Percentiles rank a stretch among this genome's conserved stretches.
Evolutionary conservation across 1,284 basidiomycete genomes (phyloP).

Genomic region (Salmacisia buchloeana): DNA sequence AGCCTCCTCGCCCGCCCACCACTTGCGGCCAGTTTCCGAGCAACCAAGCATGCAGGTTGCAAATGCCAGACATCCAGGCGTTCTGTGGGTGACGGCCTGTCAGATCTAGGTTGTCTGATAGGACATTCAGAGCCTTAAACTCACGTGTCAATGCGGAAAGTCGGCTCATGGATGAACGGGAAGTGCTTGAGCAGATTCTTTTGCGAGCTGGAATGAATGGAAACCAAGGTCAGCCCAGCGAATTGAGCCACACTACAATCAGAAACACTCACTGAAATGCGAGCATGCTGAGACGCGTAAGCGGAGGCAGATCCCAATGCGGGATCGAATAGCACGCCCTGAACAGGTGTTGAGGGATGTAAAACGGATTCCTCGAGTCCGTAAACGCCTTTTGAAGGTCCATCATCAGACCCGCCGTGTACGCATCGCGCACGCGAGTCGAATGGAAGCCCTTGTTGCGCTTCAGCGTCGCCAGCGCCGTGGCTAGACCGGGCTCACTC

Average conservation of each 20-base stretch:
- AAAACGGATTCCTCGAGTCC: slow-evolving; percentile 37
- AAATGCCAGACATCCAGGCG: slow-evolving; percentile 36
- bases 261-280: slow-evolving; percentile 22
- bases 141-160: slow-evolving; percentile 34
- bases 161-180: slow-evolving; percentile 39
- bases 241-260: too few relatives aligned
- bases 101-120: background rate
- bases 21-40: slow-evolving; percentile 34
- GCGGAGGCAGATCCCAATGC: slow-evolving; percentile 37
- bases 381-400: slow-evolving; percentile 30
- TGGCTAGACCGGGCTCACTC: background rate
- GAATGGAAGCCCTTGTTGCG: background rate
- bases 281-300: slow-evolving; percentile 33
- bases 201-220: slow-evolving; percentile 24
- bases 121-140: too few relatives aligned
- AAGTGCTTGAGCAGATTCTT: slow-evolving; percentile 43
- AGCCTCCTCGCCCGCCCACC: slow-evolving; percentile 43
- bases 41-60: slow-evolving; percentile 38
- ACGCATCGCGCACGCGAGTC: background rate
- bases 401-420: background rate
- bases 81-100: background rate
- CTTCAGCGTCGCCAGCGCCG: background rate
- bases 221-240: too few relatives aligned
- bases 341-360: slow-evolving; percentile 33
- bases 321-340: slow-evolving; percentile 33